These are phyloP conservation scores for Pythium oligandrum DNA, from an alignment of 352 stramenopile genomes.

Conservation along the genomic window DNA sequence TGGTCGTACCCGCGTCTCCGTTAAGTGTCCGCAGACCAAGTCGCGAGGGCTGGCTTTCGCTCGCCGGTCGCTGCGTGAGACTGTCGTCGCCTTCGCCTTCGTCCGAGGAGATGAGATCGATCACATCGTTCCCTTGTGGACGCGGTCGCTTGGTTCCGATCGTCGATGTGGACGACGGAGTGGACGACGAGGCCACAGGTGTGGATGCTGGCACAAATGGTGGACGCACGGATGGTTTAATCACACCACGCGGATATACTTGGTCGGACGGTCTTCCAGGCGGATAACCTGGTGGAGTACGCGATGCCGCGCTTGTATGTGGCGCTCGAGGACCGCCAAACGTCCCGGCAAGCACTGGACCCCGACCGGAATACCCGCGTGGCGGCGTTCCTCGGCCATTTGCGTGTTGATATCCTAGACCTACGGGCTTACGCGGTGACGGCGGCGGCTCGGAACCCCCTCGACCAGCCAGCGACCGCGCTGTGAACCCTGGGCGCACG, in stretches of 20 bases:
- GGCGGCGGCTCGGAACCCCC: no score
- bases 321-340: not conserved
- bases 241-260: not conserved
- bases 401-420: not conserved
- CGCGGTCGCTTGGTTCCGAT: not conserved
- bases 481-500: not conserved
- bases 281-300: not conserved
- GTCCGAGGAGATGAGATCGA: constrained; percentile 32
- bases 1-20: not conserved
- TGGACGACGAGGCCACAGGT: not conserved
- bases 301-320: not conserved
- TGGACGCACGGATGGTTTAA: not conserved
- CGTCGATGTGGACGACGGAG: not conserved
- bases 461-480: no score
- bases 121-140: constrained; percentile 11
- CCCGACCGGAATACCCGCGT: not conserved
- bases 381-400: not conserved
- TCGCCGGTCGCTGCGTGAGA: not conserved
- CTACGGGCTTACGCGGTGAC: not conserved
- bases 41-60: constrained; percentile 2
- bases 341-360: not conserved
- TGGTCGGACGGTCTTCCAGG: not conserved
- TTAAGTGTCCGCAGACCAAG: constrained; percentile 1
- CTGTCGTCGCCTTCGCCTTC: constrained; percentile 16
- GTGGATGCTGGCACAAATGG: not conserved